These are phyloP conservation scores for Fusarium succisae DNA, from an alignment of 2,329 filamentous ascomycete species.

Conservation along the genomic window DNA sequence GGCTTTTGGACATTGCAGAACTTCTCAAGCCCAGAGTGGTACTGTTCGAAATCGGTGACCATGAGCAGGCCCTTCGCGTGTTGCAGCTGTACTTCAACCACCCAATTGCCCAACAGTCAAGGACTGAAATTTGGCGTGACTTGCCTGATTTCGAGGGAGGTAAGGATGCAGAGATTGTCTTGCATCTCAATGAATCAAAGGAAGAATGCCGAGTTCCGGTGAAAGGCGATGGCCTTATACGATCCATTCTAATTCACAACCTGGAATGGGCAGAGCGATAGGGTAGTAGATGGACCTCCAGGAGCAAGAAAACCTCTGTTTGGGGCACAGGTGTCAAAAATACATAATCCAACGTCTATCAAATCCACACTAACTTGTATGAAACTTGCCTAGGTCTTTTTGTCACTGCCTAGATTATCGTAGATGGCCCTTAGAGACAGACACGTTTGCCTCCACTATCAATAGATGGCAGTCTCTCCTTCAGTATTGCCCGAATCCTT, in stretches of 20 bases:
- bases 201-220: conserved; percentile 46
- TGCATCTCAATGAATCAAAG: conserved; percentile 37
- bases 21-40: conserved; percentile 62
- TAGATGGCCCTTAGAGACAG: background rate
- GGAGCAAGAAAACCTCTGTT: background rate
- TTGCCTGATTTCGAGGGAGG: conserved; percentile 58
- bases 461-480: background rate
- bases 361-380: background rate
- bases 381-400: background rate
- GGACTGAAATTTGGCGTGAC: conserved; percentile 78
- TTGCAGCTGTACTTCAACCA: conserved; percentile 55
- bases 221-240: conserved; percentile 58
- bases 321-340: background rate
- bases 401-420: background rate
- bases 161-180: conserved; percentile 38
- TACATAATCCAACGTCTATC: background rate
- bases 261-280: background rate
- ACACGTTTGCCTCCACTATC: background rate
- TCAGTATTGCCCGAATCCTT: background rate
- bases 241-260: conserved; percentile 51
- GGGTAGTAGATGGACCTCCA: background rate
- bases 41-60: conserved; percentile 77
- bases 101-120: conserved; percentile 42
- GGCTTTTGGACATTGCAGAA: conserved; percentile 66
- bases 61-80: conserved; percentile 73